Evolutionary conservation across 257 asterid species (phyloP), one percentile per base, ranked within the genome.

Genomic region (Plantago ovata): DNA sequence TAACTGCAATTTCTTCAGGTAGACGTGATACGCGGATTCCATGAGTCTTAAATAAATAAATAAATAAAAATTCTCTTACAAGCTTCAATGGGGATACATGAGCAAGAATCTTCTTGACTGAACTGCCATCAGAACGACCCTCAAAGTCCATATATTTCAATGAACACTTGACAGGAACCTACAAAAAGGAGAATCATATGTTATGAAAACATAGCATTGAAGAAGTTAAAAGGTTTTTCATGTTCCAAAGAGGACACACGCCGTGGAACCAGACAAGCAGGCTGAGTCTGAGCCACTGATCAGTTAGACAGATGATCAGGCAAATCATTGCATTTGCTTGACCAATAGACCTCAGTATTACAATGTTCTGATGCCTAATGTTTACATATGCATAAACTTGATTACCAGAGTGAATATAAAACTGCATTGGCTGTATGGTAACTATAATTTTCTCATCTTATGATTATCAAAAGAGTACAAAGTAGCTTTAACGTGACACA

Each of bases 91-190:
- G 98, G 16, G 95, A 83, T 41, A 92, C 98, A 28, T 92, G 97
- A 55, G 91, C 77, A 56, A 92, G 83, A 69, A 88, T 92, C 80
- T 94, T 88, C 80, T 92, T 92, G 44, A 92, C 77, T 53, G 98
- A 88, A 59, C 95, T 81, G 54, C 98, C 98, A 76, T 92, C 98
- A 52, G 98, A 82, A 70, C 96, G 95, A 58, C 98, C 98, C 75
- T 92, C 98, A 69, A 92, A 84, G 72, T 92, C 97, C 91, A 84
- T 80, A 78, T 83, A 92, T 65, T 80, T 67, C 78, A 89, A 81
- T 20, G 94, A 80, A 68, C 95, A 85, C 81, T 85, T 88, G 69
- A 92, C 98, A 64, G 76, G 77, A 70, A 92, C 94, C 98, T 92
- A 83, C 58, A 62, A 56, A 14, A 62, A 64, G 52, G 57, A 69